Evolutionary conservation across 23 red algal species (phyloP).

Genomic region (Chondrus crispus): DNA sequence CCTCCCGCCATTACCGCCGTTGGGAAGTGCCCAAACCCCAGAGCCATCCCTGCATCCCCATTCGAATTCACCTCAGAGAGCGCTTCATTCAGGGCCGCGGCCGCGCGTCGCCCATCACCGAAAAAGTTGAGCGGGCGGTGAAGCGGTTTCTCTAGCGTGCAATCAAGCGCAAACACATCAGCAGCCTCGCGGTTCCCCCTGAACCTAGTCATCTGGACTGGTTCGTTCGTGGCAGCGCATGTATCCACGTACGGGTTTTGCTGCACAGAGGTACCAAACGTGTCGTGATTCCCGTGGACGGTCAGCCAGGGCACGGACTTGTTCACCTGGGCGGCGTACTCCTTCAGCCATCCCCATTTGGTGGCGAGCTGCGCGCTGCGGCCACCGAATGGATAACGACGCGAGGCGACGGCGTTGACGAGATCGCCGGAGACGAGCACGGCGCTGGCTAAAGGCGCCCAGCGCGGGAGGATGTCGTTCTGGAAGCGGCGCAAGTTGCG

Average conservation of each 20-base stretch:
- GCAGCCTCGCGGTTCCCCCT: too few relatives aligned
- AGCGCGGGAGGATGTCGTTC: slow-evolving; percentile 9
- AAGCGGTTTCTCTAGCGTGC: slow-evolving; percentile 33
- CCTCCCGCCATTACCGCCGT: slow-evolving; percentile 4
- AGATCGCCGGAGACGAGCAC: slow-evolving; percentile 54
- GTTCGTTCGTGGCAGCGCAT: background rate
- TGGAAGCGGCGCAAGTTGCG: background rate
- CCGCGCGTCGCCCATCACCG: slow-evolving; percentile 17
- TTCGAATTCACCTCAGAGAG: too few relatives aligned
- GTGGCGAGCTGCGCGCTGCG: slow-evolving; percentile 22
- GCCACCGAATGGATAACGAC: slow-evolving; percentile 18
- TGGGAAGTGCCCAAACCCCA: slow-evolving; percentile 43
- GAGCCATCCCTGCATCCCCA: too few relatives aligned
- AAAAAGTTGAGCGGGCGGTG: slow-evolving; percentile 68
- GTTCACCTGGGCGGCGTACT: background rate
- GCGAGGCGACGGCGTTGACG: slow-evolving; percentile 31
- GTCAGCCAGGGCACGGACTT: slow-evolving; percentile 38
- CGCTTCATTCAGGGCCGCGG: background rate
- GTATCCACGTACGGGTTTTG: background rate
- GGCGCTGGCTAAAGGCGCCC: background rate
- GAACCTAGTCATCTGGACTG: background rate
- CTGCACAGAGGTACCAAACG: background rate
- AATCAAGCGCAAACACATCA: slow-evolving; percentile 30
- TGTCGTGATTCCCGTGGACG: slow-evolving; percentile 58
- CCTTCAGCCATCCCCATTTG: slow-evolving; percentile 31